Evolutionary conservation across 352 stramenopile species (phyloP).

Genomic region (Pythium phragmitis): DNA sequence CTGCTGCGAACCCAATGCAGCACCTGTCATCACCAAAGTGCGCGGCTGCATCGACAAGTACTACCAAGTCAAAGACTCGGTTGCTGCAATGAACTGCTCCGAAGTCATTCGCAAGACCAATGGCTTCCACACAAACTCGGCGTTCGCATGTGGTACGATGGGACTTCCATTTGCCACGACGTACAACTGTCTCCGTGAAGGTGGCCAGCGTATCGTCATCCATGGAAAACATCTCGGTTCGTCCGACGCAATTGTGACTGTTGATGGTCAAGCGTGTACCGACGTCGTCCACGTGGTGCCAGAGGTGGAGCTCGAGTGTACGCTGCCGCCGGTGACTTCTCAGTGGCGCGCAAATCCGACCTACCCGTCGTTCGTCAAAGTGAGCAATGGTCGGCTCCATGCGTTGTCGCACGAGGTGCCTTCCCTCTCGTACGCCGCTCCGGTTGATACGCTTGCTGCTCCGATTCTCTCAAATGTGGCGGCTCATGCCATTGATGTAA

Average conservation of each 20-base stretch:
- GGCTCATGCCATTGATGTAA: conserved; percentile 72
- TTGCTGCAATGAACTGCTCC: conserved; percentile 45
- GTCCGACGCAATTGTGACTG: conserved; percentile 60
- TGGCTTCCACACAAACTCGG: conserved; percentile 38
- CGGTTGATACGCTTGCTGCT: conserved; percentile 31
- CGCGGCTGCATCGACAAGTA: conserved; percentile 79
- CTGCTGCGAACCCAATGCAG: conserved; percentile 13
- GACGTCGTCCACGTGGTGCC: conserved; percentile 54
- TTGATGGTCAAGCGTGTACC: conserved; percentile 69
- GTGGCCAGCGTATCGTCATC: conserved; percentile 56
- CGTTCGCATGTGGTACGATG: conserved; percentile 48
- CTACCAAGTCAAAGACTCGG: conserved; percentile 29
- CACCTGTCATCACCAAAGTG: conserved; percentile 70
- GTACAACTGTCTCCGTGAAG: conserved; percentile 68
- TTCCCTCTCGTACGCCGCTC: conserved; percentile 66
- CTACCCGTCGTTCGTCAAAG: conserved; percentile 55
- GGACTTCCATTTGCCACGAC: conserved; percentile 52
- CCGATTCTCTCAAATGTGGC: conserved; percentile 78
- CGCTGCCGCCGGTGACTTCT: conserved; percentile 45
- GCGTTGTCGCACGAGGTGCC: conserved; percentile 53
- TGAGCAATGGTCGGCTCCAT: conserved; percentile 63
- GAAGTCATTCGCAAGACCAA: conserved; percentile 45
- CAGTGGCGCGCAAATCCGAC: conserved; percentile 33
- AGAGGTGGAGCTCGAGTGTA: conserved; percentile 75
- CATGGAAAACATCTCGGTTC: conserved; percentile 75